Conservation (phyloP, 2,329 filamentous ascomycete genomes). For the Zasmidium cellare region DNA sequence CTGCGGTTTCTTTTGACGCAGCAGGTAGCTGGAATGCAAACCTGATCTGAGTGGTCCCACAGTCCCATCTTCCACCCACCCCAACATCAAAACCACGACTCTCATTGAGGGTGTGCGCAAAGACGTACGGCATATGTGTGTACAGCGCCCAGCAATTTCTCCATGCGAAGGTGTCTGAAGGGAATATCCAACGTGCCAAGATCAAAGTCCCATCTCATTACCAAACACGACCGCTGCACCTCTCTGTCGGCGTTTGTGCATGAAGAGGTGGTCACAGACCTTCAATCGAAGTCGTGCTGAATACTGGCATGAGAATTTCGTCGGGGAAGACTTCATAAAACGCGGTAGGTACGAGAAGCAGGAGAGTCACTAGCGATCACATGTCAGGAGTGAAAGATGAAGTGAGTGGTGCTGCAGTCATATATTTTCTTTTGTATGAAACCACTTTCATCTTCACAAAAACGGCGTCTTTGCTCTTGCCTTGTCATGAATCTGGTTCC, state of each 20-base stretch:
- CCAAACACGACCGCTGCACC: slow-evolving; percentile 62
- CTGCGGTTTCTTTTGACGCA: background rate
- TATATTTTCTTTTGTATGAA: background rate
- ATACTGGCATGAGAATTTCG: no score
- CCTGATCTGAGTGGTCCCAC: slow-evolving; percentile 15
- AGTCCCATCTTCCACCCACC: slow-evolving; percentile 2
- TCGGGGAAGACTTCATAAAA: no score
- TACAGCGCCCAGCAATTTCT: slow-evolving; percentile 62
- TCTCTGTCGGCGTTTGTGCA: slow-evolving; percentile 59
- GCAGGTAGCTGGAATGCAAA: slow-evolving; percentile 27
- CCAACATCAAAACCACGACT: slow-evolving; percentile 10
- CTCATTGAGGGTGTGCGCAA: no score
- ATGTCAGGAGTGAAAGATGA: background rate
- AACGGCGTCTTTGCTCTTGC: background rate
- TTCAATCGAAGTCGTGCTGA: background rate
- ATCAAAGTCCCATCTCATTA: slow-evolving; percentile 60
- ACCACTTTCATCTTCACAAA: background rate
- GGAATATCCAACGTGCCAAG: slow-evolving; percentile 65
- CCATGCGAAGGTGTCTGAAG: slow-evolving; percentile 65
- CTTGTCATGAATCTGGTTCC: background rate
- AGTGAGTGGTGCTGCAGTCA: background rate
- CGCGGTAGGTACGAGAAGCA: no score
- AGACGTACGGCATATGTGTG: slow-evolving; percentile 69
- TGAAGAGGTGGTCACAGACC: slow-evolving; percentile 62
- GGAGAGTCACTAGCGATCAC: no score